Evolutionary conservation across 208 protist species (phyloP), one percentile per base, ranked within the genome.

Genomic region (Leishmania aethiopica): DNA sequence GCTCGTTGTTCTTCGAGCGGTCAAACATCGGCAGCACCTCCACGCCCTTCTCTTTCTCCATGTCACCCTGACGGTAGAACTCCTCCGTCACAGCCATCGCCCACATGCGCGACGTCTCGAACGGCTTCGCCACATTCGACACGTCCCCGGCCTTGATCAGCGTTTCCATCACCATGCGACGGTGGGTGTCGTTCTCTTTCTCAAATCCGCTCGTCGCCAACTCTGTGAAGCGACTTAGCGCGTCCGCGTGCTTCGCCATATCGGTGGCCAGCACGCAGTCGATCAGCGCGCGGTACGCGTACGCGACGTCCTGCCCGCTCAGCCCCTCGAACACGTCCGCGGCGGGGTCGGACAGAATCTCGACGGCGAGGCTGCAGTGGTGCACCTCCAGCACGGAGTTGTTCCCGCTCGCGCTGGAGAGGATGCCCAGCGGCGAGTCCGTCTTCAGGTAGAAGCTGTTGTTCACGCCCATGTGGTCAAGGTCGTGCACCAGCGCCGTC

Each of bases 371-470:
- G 83, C 94, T 96, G 84, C 94, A 97, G 86, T 97, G 94, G 78
- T 97, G 94, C 80, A 97, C 92, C 83, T 97, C 92, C 69, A 97
- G 86, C 82, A 97, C 94, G 7, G 90, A 94, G 64, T 82, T 94
- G 82, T 94, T 95, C 77, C 94, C 94, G 77, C 91, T 95, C 69
- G 92, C 91, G 62, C 90, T 95, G 49, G 91, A 95, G 62, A 97
- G 77, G 62, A 96, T 95, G 76, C 94, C 94, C 15, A 97, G 86
- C 62, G 94, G 94, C 55, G 94, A 95, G 75, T 97, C 94, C 35
- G 91, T 95, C 85, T 95, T 97, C 47, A 97, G 85, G 81, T 95
- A 94, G 84, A 97, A 97, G 85, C 91, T 96, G 90, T 97, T 97
- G 89, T 97, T 97, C 84, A 97, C 86, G 64, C 94, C 94, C 94